Conservation (phyloP, 352 stramenopile species). For the Bremia lactucae region DNA sequence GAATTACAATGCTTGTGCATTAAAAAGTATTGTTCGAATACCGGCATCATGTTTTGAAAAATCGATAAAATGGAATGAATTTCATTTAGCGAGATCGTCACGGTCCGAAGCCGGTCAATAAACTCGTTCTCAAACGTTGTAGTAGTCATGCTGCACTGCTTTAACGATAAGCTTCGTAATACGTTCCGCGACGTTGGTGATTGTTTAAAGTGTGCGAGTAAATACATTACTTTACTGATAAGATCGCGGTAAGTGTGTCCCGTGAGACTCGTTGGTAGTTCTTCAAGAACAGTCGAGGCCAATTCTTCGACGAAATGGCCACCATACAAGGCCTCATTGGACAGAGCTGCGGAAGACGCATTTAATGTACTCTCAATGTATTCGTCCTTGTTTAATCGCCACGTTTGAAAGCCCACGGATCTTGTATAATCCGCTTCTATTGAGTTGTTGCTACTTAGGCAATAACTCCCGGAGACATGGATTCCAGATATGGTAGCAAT, state of each 20-base stretch:
- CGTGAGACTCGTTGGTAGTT: conserved; percentile 46
- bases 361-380: conserved; percentile 25
- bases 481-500: conserved; percentile 48
- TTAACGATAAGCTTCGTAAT: conserved; percentile 34
- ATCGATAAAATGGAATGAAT: conserved; percentile 44
- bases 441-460: conserved; percentile 16
- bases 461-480: conserved; percentile 21
- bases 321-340: conserved; percentile 19
- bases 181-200: conserved; percentile 31
- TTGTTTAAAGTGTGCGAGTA: conserved; percentile 61
- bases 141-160: conserved; percentile 32
- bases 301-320: conserved; percentile 11
- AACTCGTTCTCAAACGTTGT: conserved; percentile 37
- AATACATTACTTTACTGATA: conserved; percentile 50
- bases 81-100: conserved; percentile 30
- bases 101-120: conserved; percentile 24
- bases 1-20: conserved; percentile 43
- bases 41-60: conserved; percentile 40
- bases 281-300: conserved; percentile 37
- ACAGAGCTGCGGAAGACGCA: conserved; percentile 3
- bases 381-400: conserved; percentile 28
- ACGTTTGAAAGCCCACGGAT: conserved; percentile 12
- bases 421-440: background rate
- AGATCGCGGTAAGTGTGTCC: conserved; percentile 59
- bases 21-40: conserved; percentile 51